Evolutionary conservation across 805 yeast genomes (phyloP).

Genomic region (Pichia sporocuriosa): DNA sequence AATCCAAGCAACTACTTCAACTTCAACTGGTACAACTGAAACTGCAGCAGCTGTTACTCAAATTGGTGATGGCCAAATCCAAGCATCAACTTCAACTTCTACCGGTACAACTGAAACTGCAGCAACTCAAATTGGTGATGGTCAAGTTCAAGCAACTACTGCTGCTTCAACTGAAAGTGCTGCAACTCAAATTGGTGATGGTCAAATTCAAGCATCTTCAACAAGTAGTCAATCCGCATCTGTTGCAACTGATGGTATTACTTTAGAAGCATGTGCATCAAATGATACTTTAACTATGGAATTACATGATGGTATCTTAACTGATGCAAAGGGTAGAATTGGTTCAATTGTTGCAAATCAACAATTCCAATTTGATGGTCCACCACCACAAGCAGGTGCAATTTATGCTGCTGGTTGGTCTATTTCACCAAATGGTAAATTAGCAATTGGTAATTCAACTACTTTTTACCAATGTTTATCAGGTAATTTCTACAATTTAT

Average conservation of each 20-base stretch:
- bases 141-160: constrained; percentile 40
- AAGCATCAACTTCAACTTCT: constrained; percentile 27
- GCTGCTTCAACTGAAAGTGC: constrained; percentile 7
- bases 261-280: constrained; percentile 30
- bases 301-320: constrained; percentile 36
- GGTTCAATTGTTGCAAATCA: constrained; percentile 57
- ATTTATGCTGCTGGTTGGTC: constrained; percentile 49
- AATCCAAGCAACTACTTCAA: constrained; percentile 32
- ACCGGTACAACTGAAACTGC: constrained; percentile 28
- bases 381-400: constrained; percentile 58
- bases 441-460: constrained; percentile 43
- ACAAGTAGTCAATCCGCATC: too few species aligned
- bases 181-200: constrained; percentile 40
- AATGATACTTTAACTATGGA: constrained; percentile 37
- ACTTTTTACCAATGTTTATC: constrained; percentile 49
- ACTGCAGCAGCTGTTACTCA: constrained; percentile 18
- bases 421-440: constrained; percentile 36
- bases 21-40: constrained; percentile 22
- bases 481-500: constrained; percentile 54
- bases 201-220: constrained; percentile 37
- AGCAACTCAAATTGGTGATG: constrained; percentile 38
- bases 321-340: constrained; percentile 44
- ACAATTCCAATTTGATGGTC: constrained; percentile 62
- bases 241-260: constrained; percentile 15
- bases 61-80: constrained; percentile 25